Evolutionary conservation across 345 rosid species (phyloP), one percentile per base, ranked within the genome.

Genomic region (Camelina sativa): DNA sequence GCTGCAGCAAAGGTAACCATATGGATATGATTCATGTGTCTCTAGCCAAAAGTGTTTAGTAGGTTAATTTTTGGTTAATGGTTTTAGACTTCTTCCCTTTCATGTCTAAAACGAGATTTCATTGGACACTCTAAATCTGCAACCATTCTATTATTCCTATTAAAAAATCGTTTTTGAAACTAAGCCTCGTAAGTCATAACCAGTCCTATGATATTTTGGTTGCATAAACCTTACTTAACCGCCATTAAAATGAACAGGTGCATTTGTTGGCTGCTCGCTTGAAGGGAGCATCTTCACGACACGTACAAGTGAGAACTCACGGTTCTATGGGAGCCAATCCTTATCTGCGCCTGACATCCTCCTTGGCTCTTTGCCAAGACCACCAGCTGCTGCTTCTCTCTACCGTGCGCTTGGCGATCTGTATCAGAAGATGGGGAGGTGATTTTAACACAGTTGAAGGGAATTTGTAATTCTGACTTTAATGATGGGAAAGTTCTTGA

Each of bases 1-100:
- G 99, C 79, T 89, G 99, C 83, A 90, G 97, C 77, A 95, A 95
- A 95, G 98, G 99, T 95, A 84, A 34, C 43, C 51, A 15, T 43
- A 38, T 74, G 47, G 23, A 15, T 43, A 38, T 76, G 47, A 30
- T 64, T 28, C 51, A 22, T 43, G 53, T 56, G 11, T 46, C 32
- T 41, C 48, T 8, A 59, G 40, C 69, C 13, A 17, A 25, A 7
- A 32, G 44, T 19, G 46, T 48, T 51, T 40, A 63, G 67, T 28
- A 3, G 41, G 11, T 34, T 32, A 17, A 3, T 46, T 22, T 62
- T 55, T 23, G 34, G 40, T 62, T 54, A 11, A 13, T 28, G 54
- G 37, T 47, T 67, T 19, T 73, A 54, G 8, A 1, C 56, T 17
- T 44, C 32, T 59, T 62, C 12, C 11, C 10, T 43, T 62, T 41